A percentile compares a stretch with the other conserved stretches of the same genome.
These are phyloP conservation scores for Rhodotorula diobovata DNA, from an alignment of 768 basidiomycete species.

Conservation along the genomic window DNA sequence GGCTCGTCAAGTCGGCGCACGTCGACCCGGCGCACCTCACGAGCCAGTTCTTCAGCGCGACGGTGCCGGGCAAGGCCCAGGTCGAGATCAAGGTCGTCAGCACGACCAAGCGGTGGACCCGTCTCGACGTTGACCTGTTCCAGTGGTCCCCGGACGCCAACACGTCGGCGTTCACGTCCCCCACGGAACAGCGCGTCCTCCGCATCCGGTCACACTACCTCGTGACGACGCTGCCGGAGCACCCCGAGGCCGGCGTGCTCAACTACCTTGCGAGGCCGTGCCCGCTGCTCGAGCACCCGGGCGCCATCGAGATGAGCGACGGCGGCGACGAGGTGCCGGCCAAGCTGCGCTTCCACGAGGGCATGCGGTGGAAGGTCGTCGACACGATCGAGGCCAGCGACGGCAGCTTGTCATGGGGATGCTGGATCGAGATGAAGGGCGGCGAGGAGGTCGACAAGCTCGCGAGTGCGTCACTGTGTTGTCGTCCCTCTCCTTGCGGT, in stretches of 20 bases:
- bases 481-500: neutral
- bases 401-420: slow-evolving; percentile 11
- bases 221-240: slow-evolving; percentile 6
- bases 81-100: slow-evolving; percentile 23
- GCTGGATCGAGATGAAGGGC: slow-evolving; percentile 25
- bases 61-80: slow-evolving; percentile 2
- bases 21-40: slow-evolving; percentile 20
- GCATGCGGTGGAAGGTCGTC: slow-evolving; percentile 28
- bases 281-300: slow-evolving; percentile 22
- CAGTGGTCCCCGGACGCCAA: slow-evolving; percentile 17
- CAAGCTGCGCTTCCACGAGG: slow-evolving; percentile 20
- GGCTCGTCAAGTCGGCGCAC: neutral
- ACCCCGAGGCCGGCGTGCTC: neutral
- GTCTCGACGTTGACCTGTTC: slow-evolving; percentile 29
- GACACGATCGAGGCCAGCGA: neutral
- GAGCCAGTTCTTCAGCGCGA: slow-evolving; percentile 21
- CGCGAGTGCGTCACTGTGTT: neutral
- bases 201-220: slow-evolving; percentile 28
- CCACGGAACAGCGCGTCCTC: neutral
- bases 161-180: neutral
- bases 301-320: neutral
- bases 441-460: slow-evolving; percentile 14
- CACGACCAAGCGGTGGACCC: slow-evolving; percentile 24
- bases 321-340: slow-evolving; percentile 8
- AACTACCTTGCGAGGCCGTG: slow-evolving; percentile 20